Base-by-base conservation (phyloP, 495 filamentous ascomycete species). In the Xylona heveae region DNA sequence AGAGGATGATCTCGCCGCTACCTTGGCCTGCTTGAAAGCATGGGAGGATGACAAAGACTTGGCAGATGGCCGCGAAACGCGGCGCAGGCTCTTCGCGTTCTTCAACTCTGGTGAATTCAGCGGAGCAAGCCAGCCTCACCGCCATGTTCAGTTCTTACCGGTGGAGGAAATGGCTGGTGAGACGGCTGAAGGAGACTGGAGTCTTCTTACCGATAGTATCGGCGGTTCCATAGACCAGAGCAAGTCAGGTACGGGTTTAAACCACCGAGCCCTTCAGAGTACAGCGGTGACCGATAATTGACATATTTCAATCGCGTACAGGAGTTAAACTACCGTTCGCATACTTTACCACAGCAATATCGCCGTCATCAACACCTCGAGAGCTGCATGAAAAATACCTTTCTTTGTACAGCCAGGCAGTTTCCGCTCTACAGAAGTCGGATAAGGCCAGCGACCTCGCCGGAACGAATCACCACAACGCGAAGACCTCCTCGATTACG, bases 81-180 rank as follows among this genome's bases (percentile, higher is more conserved):
- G 16, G 14, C 14, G 24, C 31, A 31, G 59, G 24, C 50, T 90
- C 1, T 84, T 73, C 43, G 76, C 70, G 8, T 90, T 88, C 50
- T 90, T 82, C 58, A 90, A 90, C 42, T 78, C 71, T 18, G 80
- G 80, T 6, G 51, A 62, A 1, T 58, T 74, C 30, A 79, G 71
- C n/a, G 80, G 80, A 0, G 77, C 78, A 4, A 76, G 69, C 33
- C 78, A 90, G 49, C 65, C 75, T 1, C 80, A 85, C 49, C 54
- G 80, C 12, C 80, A 90, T 42, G 37, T 90, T 2, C 79, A 90
- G 46, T 68, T 90, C 20, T 52, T 85, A 2, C 75, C 76, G 0
- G 61, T 82, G 0, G 64, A 69, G 28, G 50, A 59, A 4, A 84
- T 84, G 76, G 53, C 50, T 18, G 58, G 58, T 15, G 66, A 57